Conservation (phyloP, 306 rosid genomes). For the Cajanus cajan region DNA sequence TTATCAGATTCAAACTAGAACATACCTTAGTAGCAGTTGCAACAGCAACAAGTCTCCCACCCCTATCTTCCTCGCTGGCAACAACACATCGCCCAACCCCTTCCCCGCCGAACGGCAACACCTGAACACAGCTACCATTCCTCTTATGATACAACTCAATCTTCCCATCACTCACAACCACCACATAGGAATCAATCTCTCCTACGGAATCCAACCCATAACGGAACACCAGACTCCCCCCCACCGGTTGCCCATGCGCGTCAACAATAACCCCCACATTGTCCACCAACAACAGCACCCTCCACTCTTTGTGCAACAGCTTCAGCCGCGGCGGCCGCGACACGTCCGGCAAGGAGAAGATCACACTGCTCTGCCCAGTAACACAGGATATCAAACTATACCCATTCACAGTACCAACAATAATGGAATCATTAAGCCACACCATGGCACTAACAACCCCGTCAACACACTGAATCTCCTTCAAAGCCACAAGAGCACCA, state of each 20-base stretch:
- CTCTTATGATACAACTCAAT: conserved; percentile 88
- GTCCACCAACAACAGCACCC: conserved; percentile 89
- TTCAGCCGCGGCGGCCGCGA: conserved; percentile 69
- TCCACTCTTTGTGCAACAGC: conserved; percentile 75
- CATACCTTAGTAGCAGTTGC: conserved; percentile 82
- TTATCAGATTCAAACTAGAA: conserved; percentile 2
- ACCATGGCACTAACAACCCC: conserved; percentile 70
- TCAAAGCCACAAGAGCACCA: conserved; percentile 62
- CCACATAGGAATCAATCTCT: conserved; percentile 81
- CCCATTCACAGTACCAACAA: conserved; percentile 71
- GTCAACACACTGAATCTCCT: conserved; percentile 79
- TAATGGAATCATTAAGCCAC: conserved; percentile 87
- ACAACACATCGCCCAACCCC: conserved; percentile 70
- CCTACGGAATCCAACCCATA: conserved; percentile 67
- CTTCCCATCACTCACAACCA: conserved; percentile 72
- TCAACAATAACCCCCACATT: conserved; percentile 84
- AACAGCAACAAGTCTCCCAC: conserved; percentile 69
- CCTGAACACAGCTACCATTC: conserved; percentile 71
- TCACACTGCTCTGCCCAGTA: conserved; percentile 72
- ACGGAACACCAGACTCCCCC: conserved; percentile 83
- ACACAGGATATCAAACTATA: conserved; percentile 79
- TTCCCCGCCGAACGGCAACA: conserved; percentile 70
- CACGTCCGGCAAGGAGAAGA: conserved; percentile 78
- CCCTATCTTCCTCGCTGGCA: conserved; percentile 66
- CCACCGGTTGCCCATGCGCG: conserved; percentile 79